phyloP scores from a whole-genome alignment of 805 yeast genomes.

The Debaryomyces prosopidis region DNA sequence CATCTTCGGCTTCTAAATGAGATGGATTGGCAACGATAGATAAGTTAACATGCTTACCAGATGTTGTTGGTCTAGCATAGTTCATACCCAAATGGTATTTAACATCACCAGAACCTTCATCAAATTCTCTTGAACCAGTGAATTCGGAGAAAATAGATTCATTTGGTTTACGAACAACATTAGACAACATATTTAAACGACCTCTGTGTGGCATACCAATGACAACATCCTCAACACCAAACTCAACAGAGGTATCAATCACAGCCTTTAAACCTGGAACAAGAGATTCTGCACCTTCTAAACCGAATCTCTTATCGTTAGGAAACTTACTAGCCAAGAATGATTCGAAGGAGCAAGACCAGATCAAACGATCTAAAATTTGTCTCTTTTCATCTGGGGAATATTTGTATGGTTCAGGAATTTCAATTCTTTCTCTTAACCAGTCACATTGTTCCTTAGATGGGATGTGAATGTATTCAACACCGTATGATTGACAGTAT shows the following conservation, averaged over 20 bases:
- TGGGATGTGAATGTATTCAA: slow-evolving; percentile 96
- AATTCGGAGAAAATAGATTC: slow-evolving; percentile 97
- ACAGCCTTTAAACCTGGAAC: slow-evolving; percentile 96
- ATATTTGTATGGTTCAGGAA: slow-evolving; percentile 83
- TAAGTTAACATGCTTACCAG: slow-evolving; percentile 93
- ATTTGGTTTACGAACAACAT: slow-evolving; percentile 97
- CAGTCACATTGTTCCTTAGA: slow-evolving; percentile 95
- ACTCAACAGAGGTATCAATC: slow-evolving; percentile 89
- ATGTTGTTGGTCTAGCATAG: slow-evolving; percentile 97
- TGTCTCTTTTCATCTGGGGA: slow-evolving; percentile 90
- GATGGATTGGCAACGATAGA: slow-evolving; percentile 98
- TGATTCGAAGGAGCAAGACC: slow-evolving; percentile 93
- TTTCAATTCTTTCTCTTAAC: slow-evolving; percentile 95
- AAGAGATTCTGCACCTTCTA: slow-evolving; percentile 97
- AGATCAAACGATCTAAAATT: slow-evolving; percentile 91
- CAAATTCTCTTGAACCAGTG: slow-evolving; percentile 84
- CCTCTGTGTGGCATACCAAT: slow-evolving; percentile 99
- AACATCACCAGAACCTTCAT: slow-evolving; percentile 98
- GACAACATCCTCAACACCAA: slow-evolving; percentile 93
- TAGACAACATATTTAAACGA: slow-evolving; percentile 94
- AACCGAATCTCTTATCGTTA: slow-evolving; percentile 96
- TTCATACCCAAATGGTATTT: slow-evolving; percentile 99
- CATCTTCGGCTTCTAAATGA: slow-evolving; percentile 98
- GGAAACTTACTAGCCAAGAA: slow-evolving; percentile 96
- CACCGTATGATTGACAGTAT: slow-evolving; percentile 88